Percentiles rank a stretch among this genome's conserved stretches.
Evolutionary conservation across 768 basidiomycete genomes (phyloP).

Genomic region (Suillus variegatus): DNA sequence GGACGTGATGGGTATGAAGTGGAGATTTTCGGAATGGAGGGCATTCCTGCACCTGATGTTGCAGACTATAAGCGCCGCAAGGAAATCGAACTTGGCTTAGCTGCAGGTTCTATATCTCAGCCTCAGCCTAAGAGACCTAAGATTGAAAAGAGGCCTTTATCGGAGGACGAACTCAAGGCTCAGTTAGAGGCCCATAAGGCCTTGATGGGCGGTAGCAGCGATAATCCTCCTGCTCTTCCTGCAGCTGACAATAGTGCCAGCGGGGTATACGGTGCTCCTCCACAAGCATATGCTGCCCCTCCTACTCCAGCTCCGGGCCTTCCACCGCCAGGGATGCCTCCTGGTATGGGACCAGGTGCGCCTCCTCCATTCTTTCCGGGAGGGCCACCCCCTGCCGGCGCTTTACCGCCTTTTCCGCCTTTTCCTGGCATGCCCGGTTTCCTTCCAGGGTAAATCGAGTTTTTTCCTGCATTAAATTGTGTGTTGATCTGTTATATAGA

Average conservation of each 20-base stretch:
- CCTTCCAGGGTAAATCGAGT: slow-evolving; percentile 53
- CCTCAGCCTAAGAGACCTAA: slow-evolving; percentile 82
- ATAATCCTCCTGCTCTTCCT: slow-evolving; percentile 35
- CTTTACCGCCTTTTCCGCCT: slow-evolving; percentile 41
- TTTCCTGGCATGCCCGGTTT: slow-evolving; percentile 52
- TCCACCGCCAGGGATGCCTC: slow-evolving; percentile 32
- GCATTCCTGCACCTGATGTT: slow-evolving; percentile 90
- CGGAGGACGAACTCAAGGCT: slow-evolving; percentile 81
- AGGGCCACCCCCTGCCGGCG: slow-evolving; percentile 36
- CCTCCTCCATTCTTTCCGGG: slow-evolving; percentile 44
- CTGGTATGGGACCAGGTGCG: slow-evolving; percentile 44
- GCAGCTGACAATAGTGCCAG: slow-evolving; percentile 45
- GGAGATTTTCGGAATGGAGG: slow-evolving; percentile 99
- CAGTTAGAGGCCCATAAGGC: slow-evolving; percentile 90
- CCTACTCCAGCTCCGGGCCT: slow-evolving; percentile 34
- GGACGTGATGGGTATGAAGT: slow-evolving; percentile 98
- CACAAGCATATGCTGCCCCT: slow-evolving; percentile 63
- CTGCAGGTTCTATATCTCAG: slow-evolving; percentile 78
- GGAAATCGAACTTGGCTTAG: slow-evolving; percentile 89
- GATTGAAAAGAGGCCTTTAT: slow-evolving; percentile 72
- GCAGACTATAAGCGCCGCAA: slow-evolving; percentile 96
- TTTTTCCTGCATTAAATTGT: slow-evolving; percentile 14
- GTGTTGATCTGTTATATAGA: slow-evolving; percentile 28
- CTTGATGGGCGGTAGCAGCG: slow-evolving; percentile 72
- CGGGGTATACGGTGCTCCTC: slow-evolving; percentile 72